These are phyloP conservation scores for Ophiostoma sp. DNA, from an alignment of 2,329 filamentous ascomycete genomes.

Conservation along the genomic window DNA sequence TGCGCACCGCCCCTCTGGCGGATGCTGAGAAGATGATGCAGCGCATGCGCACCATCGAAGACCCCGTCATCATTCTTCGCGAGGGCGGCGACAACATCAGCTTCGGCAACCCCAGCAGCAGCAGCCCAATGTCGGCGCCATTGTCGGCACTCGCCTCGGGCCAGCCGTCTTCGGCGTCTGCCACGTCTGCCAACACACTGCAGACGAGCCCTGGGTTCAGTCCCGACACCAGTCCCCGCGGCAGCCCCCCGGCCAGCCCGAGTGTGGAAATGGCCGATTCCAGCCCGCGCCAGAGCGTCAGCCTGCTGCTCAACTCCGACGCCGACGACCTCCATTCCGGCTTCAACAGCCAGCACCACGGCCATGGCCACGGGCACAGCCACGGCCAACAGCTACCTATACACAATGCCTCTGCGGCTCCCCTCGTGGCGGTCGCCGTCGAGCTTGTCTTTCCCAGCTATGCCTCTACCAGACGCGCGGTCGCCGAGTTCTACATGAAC, in stretches of 20 bases:
- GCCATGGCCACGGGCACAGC: neutral
- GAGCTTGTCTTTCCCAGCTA: conserved; percentile 27
- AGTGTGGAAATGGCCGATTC: neutral
- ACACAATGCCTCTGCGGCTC: neutral
- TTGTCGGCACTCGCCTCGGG: neutral
- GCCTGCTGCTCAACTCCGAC: neutral
- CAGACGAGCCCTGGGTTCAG: neutral
- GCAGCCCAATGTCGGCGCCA: neutral
- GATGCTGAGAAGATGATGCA: conserved; percentile 30
- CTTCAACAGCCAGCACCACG: neutral
- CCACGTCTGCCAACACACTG: conserved; percentile 11
- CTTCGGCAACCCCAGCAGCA: neutral
- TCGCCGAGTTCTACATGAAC: conserved; percentile 30
- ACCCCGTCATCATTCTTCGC: conserved; percentile 22
- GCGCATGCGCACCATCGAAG: conserved; percentile 28
- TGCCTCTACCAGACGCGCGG: conserved; percentile 24
- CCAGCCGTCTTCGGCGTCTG: conserved; percentile 4
- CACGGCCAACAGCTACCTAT: neutral
- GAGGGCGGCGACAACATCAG: neutral
- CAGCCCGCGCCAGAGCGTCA: conserved; percentile 15
- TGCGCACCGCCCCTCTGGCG: conserved; percentile 28
- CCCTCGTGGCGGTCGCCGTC: conserved; percentile 8
- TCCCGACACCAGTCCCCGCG: neutral
- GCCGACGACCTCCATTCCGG: neutral
- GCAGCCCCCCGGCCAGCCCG: conserved; percentile 12